Evolutionary conservation across 2,329 filamentous ascomycete species (phyloP), one percentile per base, ranked within the genome.

Genomic region (Penicillium sclerotiorum): DNA sequence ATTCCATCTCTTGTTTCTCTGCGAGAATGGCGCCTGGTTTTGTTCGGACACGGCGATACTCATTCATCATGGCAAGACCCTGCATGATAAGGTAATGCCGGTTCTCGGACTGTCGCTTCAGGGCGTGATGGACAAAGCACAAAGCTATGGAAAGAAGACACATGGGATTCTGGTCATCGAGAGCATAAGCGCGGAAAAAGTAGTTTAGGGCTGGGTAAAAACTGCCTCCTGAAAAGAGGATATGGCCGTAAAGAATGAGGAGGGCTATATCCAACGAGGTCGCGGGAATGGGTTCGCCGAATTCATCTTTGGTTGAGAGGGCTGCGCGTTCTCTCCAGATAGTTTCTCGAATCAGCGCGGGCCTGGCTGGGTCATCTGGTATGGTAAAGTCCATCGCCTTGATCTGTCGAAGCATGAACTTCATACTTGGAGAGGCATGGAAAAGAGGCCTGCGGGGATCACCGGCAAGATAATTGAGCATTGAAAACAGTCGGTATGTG

Each of bases 41-140:
- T 70, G 52, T 74, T 21, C 88, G 79, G 21, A 83, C 66, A 2
- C 83, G 77, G 58, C 88, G 86, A 71, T 95, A 95, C 28, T 83
- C 77, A 49, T 86, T 83, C 49, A 97, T 73, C 62, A 96, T 96
- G 0, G 86, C 78, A 43, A 96, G 80, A 0, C 91, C 94, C 68
- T 97, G 92, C 56, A 90, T 79, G 35, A 96, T 84, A 33, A 91
- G 83, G 64, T 89, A 93, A 66, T 97, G 93, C 1, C 94, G 80
- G 66, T 97, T 97, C 40, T 93, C 90, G 0, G 88, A 86, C 69
- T 95, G 90, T 2, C 93, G 83, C 69, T 97, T 96, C 64, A 96
- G 81, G 0, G 88, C 87, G 67, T 94, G 88, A 68, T 96, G 90
- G 32, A 96, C 82, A 68, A 96, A 97, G 23, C 87, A 86, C 11